phyloP scores from a whole-genome alignment of 176 grass and related monocot species.

The barley (Hordeum vulgare) region MorexV3_pseudomolecules_assembly NC_058519.1:474285149-474285648 shows the following conservation, averaged over 20 bases:
- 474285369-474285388: conserved; percentile 71
- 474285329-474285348: neutral
- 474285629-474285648: conserved; percentile 53
- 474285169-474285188: no score
- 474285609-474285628: conserved; percentile 69
- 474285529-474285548: conserved; percentile 65
- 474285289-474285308: neutral
- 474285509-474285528: conserved; percentile 37
- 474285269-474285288: neutral
- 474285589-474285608: conserved; percentile 54
- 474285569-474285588: conserved; percentile 69
- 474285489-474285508: conserved; percentile 76
- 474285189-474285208: no score
- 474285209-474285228: neutral
- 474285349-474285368: conserved; percentile 96
- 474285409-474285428: conserved; percentile 79
- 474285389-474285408: conserved; percentile 69
- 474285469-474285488: conserved; percentile 88
- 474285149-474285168: no score
- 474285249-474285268: neutral
- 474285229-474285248: neutral
- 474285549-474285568: conserved; percentile 55
- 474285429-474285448: conserved; percentile 88
- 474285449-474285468: conserved; percentile 74
- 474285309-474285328: neutral